phyloP scores from a whole-genome alignment of 1,284 basidiomycete species.

The Rhizoctonia solani region DNA sequence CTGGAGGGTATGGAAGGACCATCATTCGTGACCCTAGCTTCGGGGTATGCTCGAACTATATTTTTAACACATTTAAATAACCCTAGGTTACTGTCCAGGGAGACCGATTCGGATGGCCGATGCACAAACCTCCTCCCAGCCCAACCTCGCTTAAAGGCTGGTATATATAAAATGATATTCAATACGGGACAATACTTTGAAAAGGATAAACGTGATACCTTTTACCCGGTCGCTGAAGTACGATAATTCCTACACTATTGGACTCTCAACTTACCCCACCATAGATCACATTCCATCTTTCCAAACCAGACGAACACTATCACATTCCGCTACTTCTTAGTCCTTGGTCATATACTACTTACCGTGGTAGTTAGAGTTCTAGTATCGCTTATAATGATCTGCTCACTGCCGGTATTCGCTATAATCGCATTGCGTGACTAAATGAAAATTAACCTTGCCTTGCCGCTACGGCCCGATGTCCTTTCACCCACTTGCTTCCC shows the following conservation, averaged over 20 bases:
- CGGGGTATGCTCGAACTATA: slow-evolving; percentile 54
- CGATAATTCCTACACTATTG: slow-evolving; percentile 40
- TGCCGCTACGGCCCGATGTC: too few relatives aligned
- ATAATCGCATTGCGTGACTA: too few relatives aligned
- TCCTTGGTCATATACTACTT: slow-evolving; percentile 91
- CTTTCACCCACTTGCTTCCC: too few relatives aligned
- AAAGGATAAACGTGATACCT: slow-evolving; percentile 61
- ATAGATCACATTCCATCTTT: slow-evolving; percentile 76
- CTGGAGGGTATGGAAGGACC: slow-evolving; percentile 50
- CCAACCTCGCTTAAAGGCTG: slow-evolving; percentile 51
- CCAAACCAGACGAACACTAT: slow-evolving; percentile 76
- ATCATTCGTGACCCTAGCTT: slow-evolving; percentile 59
- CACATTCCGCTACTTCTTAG: slow-evolving; percentile 91
- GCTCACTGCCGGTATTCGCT: too few relatives aligned
- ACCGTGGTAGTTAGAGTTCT: slow-evolving; percentile 70
- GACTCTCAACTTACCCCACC: background rate
- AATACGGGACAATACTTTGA: slow-evolving; percentile 83
- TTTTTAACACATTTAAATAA: slow-evolving; percentile 13
- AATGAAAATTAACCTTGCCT: too few relatives aligned
- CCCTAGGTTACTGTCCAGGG: slow-evolving; percentile 48
- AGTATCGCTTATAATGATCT: background rate
- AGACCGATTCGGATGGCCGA: slow-evolving; percentile 82
- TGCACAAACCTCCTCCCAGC: slow-evolving; percentile 70
- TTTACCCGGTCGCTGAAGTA: slow-evolving; percentile 90
- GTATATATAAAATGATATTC: slow-evolving; percentile 84